Conservation (phyloP, 1,284 basidiomycete species). For the Gymnopus androsaceus region DNA sequence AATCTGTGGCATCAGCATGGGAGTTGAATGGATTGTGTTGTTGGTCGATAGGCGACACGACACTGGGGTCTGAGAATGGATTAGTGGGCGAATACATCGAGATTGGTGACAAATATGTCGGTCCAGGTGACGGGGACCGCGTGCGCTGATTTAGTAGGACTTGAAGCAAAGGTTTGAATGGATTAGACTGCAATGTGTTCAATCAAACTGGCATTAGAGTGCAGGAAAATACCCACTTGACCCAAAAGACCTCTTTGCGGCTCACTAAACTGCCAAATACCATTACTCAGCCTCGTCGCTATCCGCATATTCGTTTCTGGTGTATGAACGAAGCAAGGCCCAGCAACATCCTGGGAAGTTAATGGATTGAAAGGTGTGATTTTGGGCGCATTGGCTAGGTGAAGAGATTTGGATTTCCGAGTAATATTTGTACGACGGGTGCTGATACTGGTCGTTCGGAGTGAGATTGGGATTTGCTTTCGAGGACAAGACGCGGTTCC, state of each 20-base stretch:
- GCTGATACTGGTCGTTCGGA: too few relatives aligned
- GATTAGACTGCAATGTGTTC: neutral
- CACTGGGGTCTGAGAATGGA: conserved; percentile 1
- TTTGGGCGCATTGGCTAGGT: conserved; percentile 4
- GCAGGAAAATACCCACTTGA: neutral
- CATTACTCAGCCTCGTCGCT: conserved; percentile 14
- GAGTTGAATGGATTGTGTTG: neutral
- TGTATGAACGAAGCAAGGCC: conserved; percentile 12
- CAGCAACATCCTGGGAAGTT: neutral
- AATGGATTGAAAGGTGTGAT: conserved; percentile 15
- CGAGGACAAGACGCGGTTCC: neutral
- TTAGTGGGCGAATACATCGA: neutral
- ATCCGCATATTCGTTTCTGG: conserved; percentile 18
- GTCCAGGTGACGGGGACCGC: neutral
- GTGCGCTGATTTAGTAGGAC: neutral
- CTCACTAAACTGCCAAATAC: conserved; percentile 15
- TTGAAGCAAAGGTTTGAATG: neutral
- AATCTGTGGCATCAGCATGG: neutral
- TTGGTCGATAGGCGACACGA: neutral
- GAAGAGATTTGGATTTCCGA: neutral
- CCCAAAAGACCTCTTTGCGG: neutral
- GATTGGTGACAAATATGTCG: neutral
- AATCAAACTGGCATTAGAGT: neutral
- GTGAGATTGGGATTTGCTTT: neutral
- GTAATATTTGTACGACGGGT: neutral